phyloP scores from a whole-genome alignment of 2,329 filamentous ascomycete genomes.

The Plectosphaerella plurivora region DNA sequence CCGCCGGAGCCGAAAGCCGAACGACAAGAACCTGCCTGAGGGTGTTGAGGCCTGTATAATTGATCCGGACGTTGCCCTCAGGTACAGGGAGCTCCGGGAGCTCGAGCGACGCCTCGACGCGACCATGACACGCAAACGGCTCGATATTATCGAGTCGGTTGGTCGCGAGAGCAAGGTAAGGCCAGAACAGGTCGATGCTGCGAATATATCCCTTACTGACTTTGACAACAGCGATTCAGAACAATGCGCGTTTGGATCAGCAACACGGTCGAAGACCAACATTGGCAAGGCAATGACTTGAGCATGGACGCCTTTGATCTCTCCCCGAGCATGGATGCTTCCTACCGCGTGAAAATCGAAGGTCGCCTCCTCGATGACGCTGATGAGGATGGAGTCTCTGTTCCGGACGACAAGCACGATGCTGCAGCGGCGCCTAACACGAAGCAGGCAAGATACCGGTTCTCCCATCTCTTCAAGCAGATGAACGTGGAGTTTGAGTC shows the following conservation, averaged over 20 bases:
- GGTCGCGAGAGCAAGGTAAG: constrained; percentile 67
- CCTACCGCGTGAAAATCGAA: constrained; percentile 89
- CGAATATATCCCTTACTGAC: constrained; percentile 7
- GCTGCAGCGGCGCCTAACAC: constrained; percentile 9
- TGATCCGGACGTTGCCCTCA: constrained; percentile 64
- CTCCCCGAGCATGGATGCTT: constrained; percentile 68
- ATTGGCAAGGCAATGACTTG: constrained; percentile 73
- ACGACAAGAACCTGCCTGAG: constrained; percentile 91
- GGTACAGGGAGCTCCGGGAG: constrained; percentile 81
- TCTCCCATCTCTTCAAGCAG: constrained; percentile 80
- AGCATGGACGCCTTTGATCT: constrained; percentile 79
- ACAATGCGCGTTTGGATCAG: constrained; percentile 91
- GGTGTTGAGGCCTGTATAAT: constrained; percentile 79
- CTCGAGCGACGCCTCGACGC: constrained; percentile 86
- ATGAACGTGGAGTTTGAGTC: constrained; percentile 71
- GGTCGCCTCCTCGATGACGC: constrained; percentile 74
- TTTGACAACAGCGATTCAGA: constrained; percentile 57
- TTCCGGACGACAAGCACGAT: constrained; percentile 15
- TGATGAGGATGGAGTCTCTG: constrained; percentile 23
- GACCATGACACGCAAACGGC: constrained; percentile 86
- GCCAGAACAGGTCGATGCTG: too few species aligned
- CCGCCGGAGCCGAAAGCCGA: constrained; percentile 82
- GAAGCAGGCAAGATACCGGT: constrained; percentile 38
- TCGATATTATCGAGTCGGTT: constrained; percentile 83
- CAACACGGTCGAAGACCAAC: constrained; percentile 91